Evolutionary conservation across 2,329 filamentous ascomycete genomes (phyloP).

Genomic region (Trichocomaceae sp.): DNA sequence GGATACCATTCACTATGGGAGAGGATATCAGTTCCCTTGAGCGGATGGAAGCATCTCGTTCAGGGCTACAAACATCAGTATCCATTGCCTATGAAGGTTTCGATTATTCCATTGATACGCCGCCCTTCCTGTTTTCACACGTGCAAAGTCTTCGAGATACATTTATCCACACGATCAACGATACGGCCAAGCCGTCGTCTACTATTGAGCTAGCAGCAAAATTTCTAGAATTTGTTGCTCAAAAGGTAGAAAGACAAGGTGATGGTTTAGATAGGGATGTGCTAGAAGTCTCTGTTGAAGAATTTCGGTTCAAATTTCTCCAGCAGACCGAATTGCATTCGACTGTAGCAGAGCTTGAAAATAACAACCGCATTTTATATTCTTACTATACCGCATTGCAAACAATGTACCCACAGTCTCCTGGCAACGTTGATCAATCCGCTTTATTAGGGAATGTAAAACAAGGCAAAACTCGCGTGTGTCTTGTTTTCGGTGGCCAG

Average conservation of each 20-base stretch:
- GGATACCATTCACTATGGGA: not conserved
- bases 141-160: not conserved
- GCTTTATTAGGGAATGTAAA: constrained; percentile 29
- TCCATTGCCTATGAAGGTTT: not conserved
- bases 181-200: not conserved
- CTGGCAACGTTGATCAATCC: no score
- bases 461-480: constrained; percentile 74
- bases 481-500: constrained; percentile 78
- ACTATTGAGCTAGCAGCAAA: not conserved
- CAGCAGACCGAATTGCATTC: no score
- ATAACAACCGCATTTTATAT: constrained; percentile 42
- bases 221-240: not conserved
- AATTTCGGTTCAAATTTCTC: not conserved
- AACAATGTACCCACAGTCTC: constrained; percentile 62
- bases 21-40: not conserved
- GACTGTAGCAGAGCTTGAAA: no score
- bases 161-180: not conserved
- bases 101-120: not conserved
- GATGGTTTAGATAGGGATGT: not conserved
- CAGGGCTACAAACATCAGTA: not conserved
- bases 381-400: constrained; percentile 88
- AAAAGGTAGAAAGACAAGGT: not conserved
- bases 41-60: not conserved
- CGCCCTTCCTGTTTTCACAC: not conserved
- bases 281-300: not conserved